Base-by-base conservation (phyloP, 306 rosid genomes). In the Cyamopsis tetragonoloba region DNA sequence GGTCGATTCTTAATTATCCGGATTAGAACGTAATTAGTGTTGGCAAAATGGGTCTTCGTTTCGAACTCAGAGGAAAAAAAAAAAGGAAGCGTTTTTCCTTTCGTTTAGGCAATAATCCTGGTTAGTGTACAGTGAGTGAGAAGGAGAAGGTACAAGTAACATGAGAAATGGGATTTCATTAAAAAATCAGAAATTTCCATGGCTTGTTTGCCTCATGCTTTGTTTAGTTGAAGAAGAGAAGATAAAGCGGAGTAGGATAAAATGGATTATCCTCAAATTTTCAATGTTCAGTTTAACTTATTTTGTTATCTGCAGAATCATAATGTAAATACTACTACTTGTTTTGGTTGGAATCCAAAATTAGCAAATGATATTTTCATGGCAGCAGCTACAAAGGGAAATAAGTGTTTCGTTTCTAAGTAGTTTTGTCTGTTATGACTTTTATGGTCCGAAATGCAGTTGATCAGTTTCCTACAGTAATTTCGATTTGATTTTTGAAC, bases 61-160 rank as follows among this genome's bases (percentile, higher is more conserved):
- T 41, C 28, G 6, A 35, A 57, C 18, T 20, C 38, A 26, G 19
- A 8, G 3, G 4, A 39, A 1, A 8, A 9, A 6, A 46, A 5
- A 24, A 69, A 56, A 49, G 32, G 22, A 30, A 50, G 71, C 6
- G 19, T 57, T 60, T 49, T 32, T 54, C 49, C 55, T 67, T 28
- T 68, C 7, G 9, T 51, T 24, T 70, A 80, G 80, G 81, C 63
- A 91, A 92, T 85, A 87, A 87, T 66, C 60, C 60, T 79, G 84
- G 87, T 66, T 62, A 68, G 79, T 87, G 96, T 89, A 91, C 80
- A 91, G 78, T 34, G 80, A 56, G 65, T 8, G 68, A 43, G 77
- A 23, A 28, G 69, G 69, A 38, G 67, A 15, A 19, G 11, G 12
- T 8, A 22, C 26, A 24, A 34, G 10, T 1, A 37, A 3, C 43